Conservation (phyloP, 352 stramenopile genomes). For the Phytophthora vignae region DNA sequence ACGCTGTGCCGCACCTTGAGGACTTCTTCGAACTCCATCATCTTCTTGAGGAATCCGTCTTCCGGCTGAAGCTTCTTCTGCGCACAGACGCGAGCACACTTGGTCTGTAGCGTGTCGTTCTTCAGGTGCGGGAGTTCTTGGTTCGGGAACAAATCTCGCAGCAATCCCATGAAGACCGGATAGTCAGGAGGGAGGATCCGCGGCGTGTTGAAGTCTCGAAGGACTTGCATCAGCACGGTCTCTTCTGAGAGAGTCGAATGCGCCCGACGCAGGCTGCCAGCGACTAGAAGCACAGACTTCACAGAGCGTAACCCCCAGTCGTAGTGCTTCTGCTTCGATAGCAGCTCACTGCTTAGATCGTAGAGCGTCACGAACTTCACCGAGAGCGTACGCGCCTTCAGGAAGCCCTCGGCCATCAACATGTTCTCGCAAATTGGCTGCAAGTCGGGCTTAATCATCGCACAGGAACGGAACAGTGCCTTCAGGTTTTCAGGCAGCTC, state of each 20-base stretch:
- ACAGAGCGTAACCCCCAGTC: conserved; percentile 96
- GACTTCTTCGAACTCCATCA: conserved; percentile 95
- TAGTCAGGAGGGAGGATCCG: conserved; percentile 94
- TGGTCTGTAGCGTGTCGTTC: conserved; percentile 54
- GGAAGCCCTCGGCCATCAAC: conserved; percentile 94
- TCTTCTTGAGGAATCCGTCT: conserved; percentile 96
- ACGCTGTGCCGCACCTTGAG: conserved; percentile 96
- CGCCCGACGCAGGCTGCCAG: conserved; percentile 92
- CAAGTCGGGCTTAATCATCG: conserved; percentile 93
- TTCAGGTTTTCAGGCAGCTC: conserved; percentile 95
- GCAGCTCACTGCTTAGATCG: conserved; percentile 83
- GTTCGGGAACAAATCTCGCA: conserved; percentile 94
- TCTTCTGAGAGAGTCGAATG: conserved; percentile 87
- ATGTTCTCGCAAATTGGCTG: conserved; percentile 96
- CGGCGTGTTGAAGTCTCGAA: conserved; percentile 97
- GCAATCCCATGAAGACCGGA: conserved; percentile 94
- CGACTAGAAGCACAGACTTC: conserved; percentile 96
- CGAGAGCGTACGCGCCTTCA: conserved; percentile 82
- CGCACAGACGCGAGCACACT: conserved; percentile 58
- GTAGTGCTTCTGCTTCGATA: conserved; percentile 92
- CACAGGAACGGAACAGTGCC: conserved; percentile 92
- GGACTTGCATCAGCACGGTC: conserved; percentile 94
- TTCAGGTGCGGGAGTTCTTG: conserved; percentile 47
- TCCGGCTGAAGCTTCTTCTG: conserved; percentile 91
- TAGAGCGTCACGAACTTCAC: conserved; percentile 94